Evolutionary conservation across 2,329 filamentous ascomycete species (phyloP).

Genomic region (Atkinsonella texensis): DNA sequence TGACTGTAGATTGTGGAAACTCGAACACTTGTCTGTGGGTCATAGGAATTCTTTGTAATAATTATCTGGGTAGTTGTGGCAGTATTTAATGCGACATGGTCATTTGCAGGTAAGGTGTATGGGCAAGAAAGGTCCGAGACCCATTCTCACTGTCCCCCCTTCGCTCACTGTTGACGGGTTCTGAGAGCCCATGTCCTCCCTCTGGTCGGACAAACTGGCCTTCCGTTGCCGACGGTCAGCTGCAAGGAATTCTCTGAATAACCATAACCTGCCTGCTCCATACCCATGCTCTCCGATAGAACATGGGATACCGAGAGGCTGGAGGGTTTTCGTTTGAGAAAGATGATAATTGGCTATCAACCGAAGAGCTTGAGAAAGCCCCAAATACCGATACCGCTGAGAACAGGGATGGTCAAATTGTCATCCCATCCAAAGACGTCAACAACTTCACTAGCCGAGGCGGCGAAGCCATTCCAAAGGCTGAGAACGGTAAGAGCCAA

Average conservation of each 20-base stretch:
- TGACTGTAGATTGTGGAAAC: not conserved
- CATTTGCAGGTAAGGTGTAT: not conserved
- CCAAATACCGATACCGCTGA: slow-evolving; percentile 83
- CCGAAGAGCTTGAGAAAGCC: slow-evolving; percentile 83
- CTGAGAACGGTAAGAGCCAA: slow-evolving; percentile 71
- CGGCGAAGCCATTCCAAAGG: slow-evolving; percentile 77
- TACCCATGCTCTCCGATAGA: not conserved
- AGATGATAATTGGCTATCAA: slow-evolving; percentile 18
- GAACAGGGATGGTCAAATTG: slow-evolving; percentile 88
- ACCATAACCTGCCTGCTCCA: slow-evolving; percentile 4
- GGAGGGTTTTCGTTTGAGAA: not conserved
- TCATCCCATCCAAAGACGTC: slow-evolving; percentile 94
- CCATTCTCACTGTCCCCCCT: not conserved
- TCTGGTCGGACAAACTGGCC: not conserved
- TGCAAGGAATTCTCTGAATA: not conserved
- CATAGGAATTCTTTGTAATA: not conserved
- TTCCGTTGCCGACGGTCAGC: not conserved
- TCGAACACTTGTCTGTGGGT: not conserved
- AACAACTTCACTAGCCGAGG: slow-evolving; percentile 78
- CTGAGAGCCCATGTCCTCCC: not conserved
- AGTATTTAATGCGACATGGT: not conserved
- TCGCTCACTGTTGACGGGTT: not conserved
- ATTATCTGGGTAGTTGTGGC: not conserved
- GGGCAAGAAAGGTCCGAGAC: not conserved
- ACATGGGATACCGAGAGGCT: not conserved